Conservation (phyloP, 169 alveolate genomes). For the Eimeria tenella region DNA sequence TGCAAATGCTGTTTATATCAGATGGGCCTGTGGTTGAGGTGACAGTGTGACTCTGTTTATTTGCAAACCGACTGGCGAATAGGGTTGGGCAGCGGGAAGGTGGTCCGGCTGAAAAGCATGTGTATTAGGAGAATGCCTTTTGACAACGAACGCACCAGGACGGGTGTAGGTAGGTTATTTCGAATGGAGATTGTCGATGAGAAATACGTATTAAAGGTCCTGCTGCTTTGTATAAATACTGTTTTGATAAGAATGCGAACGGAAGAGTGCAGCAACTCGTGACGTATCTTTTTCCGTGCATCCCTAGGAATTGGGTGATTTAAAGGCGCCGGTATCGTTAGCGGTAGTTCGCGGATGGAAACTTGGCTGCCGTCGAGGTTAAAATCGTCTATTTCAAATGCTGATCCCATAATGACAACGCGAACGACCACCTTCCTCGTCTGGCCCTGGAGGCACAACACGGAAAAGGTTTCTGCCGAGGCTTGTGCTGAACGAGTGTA, state of each 20-base stretch:
- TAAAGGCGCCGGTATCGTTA: conserved; percentile 1
- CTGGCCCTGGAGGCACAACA: conserved; percentile 61
- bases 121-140: not conserved
- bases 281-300: conserved; percentile 20
- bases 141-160: conserved; percentile 56
- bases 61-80: no score
- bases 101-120: not conserved
- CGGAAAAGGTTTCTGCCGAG: not conserved
- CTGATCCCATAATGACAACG: conserved; percentile 50
- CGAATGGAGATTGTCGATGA: conserved; percentile 71
- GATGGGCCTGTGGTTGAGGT: no score
- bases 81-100: no score
- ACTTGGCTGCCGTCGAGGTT: conserved; percentile 36
- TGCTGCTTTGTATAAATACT: conserved; percentile 45
- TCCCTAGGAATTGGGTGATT: not conserved
- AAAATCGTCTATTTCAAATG: conserved; percentile 59
- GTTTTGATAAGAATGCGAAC: conserved; percentile 72
- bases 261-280: conserved; percentile 24
- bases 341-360: conserved; percentile 59
- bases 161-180: conserved; percentile 49
- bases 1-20: no score
- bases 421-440: conserved; percentile 52
- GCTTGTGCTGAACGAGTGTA: no score
- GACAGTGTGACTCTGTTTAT: no score
- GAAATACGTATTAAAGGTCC: conserved; percentile 58